Base-by-base conservation (phyloP, 176 grass and related monocot genomes). In the Aegilops bicornis region DNA sequence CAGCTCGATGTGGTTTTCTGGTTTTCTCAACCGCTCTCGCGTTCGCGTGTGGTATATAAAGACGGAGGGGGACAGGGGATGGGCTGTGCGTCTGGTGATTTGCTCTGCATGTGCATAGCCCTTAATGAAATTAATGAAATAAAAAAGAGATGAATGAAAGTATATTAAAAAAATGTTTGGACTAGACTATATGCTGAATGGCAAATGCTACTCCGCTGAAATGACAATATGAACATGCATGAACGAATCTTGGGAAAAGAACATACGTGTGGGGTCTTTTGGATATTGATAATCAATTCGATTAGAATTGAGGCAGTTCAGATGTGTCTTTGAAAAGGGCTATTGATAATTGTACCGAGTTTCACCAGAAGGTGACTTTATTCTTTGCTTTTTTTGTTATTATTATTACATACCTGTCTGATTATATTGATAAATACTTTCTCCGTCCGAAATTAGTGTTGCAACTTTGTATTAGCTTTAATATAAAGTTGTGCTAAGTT, bases 1-100 rank as follows among this genome's bases (percentile, higher is more conserved):
- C 23, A 71, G 69, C 8, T 63, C 6, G 58, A n/a, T 60, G 0
- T 19, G 23, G 7, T 24, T 70, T 43, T 22, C 29, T 47, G 79
- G 23, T 17, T 35, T 3, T 24, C 71, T 63, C 62, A 11, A 59
- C 8, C 48, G 25, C 35, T 31, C 70, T 63, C 63, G 45, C 2
- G 76, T 52, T 76, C 16, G 56, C 23, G 19, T 22, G 70, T 45
- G 39, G 70, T 27, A 54, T 83, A 59, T 83, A 83, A 56, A 79
- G 79, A 73, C 40, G 13, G 25, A 15, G 48, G 62, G 32, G 47
- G 16, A 2, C 5, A 54, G 50, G 50, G 50, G 64, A 20, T 61
- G 78, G 70, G 36, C 31, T 67, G 29, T 22, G 30, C 16, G 58
- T 33, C 64, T 33, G 66, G 58, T 74, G 47, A 20, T 31, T 56